phyloP scores from a whole-genome alignment of 2,329 filamentous ascomycete species.

The Dryadomyces sulphureus region DNA sequence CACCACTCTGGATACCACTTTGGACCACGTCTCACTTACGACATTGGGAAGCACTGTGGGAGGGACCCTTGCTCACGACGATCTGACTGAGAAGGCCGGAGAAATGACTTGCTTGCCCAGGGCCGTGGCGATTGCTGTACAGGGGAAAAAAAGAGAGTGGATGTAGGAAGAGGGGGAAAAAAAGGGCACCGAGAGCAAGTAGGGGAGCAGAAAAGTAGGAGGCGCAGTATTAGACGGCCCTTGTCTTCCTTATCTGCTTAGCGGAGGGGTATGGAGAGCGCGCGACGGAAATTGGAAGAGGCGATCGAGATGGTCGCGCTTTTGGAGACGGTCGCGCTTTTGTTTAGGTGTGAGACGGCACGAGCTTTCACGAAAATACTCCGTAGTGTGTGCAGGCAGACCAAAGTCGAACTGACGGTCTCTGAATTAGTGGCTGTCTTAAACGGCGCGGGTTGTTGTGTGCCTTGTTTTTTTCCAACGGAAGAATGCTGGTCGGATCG shows the following conservation, averaged over 20 bases:
- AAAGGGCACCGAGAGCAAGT: background rate
- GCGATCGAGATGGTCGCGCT: background rate
- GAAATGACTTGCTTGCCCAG: slow-evolving; percentile 21
- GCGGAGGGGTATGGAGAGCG: no score
- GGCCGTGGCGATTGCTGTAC: no score
- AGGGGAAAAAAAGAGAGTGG: background rate
- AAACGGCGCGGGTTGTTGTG: background rate
- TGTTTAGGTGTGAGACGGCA: slow-evolving; percentile 1
- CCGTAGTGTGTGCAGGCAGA: background rate
- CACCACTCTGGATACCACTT: background rate
- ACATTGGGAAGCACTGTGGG: slow-evolving; percentile 20
- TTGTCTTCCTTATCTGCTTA: background rate
- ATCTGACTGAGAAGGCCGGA: slow-evolving; percentile 29
- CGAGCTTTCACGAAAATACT: background rate
- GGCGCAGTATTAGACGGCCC: background rate
- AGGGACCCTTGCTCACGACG: slow-evolving; percentile 31
- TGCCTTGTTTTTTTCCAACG: no score
- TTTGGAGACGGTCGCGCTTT: background rate
- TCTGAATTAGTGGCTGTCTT: background rate
- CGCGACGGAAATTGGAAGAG: background rate
- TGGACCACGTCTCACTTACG: slow-evolving; percentile 15
- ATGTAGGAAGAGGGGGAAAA: background rate
- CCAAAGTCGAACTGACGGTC: background rate
- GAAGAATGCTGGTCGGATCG: background rate
- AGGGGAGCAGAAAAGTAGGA: background rate